These are phyloP conservation scores for Cystobasidium onofrii DNA, from an alignment of 768 basidiomycete species.

Conservation along the genomic window DNA sequence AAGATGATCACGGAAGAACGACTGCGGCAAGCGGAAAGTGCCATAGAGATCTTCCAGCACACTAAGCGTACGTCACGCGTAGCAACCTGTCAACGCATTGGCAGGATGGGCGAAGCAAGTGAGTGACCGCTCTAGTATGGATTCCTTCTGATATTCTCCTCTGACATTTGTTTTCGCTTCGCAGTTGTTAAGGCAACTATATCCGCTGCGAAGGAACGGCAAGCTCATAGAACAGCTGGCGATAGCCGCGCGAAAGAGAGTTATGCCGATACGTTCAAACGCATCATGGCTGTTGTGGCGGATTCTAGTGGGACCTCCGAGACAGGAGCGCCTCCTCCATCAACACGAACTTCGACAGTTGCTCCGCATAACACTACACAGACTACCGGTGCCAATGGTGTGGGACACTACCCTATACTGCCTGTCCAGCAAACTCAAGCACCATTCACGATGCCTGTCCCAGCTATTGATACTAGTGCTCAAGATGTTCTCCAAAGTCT, in stretches of 20 bases:
- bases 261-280: constrained; percentile 7
- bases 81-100: not conserved
- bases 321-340: not conserved
- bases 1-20: constrained; percentile 2
- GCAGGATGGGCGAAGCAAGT: not conserved
- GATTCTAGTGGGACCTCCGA: not conserved
- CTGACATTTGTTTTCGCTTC: not conserved
- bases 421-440: not conserved
- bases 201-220: not conserved
- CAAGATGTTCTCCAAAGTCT: constrained; percentile 1
- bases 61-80: not conserved
- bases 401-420: not conserved
- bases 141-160: too few relatives aligned
- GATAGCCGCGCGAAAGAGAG: not conserved
- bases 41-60: not conserved
- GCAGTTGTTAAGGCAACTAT: not conserved
- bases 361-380: not conserved
- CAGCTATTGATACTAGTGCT: not conserved
- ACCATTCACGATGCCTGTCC: not conserved
- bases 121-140: too few relatives aligned
- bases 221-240: not conserved
- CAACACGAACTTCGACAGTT: not conserved
- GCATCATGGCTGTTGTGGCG: not conserved
- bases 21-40: not conserved
- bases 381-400: not conserved